Evolutionary conservation across 768 basidiomycete genomes (phyloP).

Genomic region (Hortiboletus campestris): DNA sequence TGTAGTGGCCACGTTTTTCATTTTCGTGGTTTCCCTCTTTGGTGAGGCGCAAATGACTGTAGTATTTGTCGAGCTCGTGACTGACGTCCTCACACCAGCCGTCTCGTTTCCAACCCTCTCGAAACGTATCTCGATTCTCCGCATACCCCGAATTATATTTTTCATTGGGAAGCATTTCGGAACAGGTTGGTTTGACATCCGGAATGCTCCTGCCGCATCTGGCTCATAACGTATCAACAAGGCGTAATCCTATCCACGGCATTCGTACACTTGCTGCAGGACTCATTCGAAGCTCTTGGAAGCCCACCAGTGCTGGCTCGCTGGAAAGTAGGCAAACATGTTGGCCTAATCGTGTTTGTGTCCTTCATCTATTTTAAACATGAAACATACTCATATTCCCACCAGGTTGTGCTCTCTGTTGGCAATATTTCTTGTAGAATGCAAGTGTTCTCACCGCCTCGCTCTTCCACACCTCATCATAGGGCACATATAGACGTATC

Average conservation of each 20-base stretch:
- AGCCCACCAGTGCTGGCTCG: constrained; percentile 42
- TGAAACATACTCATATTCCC: not conserved
- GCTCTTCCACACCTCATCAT: not conserved
- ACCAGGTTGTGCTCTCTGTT: constrained; percentile 61
- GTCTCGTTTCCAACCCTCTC: constrained; percentile 72
- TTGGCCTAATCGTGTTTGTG: constrained; percentile 73
- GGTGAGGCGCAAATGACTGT: constrained; percentile 41
- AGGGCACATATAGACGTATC: constrained; percentile 54
- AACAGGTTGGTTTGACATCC: constrained; percentile 45
- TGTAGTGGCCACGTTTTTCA: constrained; percentile 34
- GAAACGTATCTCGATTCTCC: constrained; percentile 47
- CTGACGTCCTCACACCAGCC: constrained; percentile 37
- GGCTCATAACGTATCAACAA: constrained; percentile 12
- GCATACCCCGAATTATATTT: constrained; percentile 67
- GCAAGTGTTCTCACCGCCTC: constrained; percentile 40
- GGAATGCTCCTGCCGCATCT: not conserved
- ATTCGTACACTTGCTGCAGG: constrained; percentile 78
- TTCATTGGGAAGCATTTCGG: constrained; percentile 90
- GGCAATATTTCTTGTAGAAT: constrained; percentile 77
- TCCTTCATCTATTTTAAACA: not conserved
- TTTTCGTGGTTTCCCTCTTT: constrained; percentile 61
- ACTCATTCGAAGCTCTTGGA: constrained; percentile 63
- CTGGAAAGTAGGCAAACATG: constrained; percentile 55
- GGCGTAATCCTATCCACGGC: constrained; percentile 83
- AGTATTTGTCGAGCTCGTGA: not conserved